Evolutionary conservation across 2,329 filamentous ascomycete genomes (phyloP).

Genomic region (Magnaporthales sp.): DNA sequence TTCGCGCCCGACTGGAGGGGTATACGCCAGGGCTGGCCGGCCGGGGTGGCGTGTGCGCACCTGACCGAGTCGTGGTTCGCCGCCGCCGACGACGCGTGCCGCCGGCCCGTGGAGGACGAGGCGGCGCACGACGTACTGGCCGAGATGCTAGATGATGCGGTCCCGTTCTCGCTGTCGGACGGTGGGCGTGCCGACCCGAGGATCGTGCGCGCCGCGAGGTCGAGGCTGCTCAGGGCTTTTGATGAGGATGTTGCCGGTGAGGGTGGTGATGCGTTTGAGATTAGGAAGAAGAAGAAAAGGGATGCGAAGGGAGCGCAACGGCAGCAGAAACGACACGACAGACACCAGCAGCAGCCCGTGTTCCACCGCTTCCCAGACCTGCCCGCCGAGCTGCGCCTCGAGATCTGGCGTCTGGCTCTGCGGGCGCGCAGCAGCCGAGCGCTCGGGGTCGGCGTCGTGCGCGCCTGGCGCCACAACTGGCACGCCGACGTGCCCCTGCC

Average conservation of each 20-base stretch:
- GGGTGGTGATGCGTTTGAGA: not conserved
- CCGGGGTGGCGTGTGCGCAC: not conserved
- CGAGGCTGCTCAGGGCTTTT: not conserved
- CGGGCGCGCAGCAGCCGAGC: not conserved
- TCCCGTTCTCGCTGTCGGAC: not conserved
- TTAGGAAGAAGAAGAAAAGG: not conserved
- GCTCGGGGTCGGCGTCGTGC: not conserved
- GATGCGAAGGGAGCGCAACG: not conserved
- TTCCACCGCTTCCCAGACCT: conserved; percentile 22
- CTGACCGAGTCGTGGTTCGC: not conserved
- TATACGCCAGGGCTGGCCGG: not conserved
- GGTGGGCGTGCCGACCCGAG: not conserved
- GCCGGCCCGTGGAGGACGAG: not conserved
- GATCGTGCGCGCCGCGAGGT: not conserved
- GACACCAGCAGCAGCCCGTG: not conserved
- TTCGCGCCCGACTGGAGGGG: not conserved
- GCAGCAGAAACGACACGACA: too few species aligned
- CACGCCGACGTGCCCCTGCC: not conserved
- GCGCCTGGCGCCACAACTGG: not conserved
- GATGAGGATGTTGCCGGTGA: not conserved
- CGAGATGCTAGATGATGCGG: not conserved
- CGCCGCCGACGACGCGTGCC: not conserved
- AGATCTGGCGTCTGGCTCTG: conserved; percentile 20
- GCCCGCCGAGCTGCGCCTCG: conserved; percentile 25
- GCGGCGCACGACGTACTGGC: not conserved